Base-by-base conservation (phyloP, 225 moss, liverwort and hornwort species). In the Takakia lepidozioides region DNA sequence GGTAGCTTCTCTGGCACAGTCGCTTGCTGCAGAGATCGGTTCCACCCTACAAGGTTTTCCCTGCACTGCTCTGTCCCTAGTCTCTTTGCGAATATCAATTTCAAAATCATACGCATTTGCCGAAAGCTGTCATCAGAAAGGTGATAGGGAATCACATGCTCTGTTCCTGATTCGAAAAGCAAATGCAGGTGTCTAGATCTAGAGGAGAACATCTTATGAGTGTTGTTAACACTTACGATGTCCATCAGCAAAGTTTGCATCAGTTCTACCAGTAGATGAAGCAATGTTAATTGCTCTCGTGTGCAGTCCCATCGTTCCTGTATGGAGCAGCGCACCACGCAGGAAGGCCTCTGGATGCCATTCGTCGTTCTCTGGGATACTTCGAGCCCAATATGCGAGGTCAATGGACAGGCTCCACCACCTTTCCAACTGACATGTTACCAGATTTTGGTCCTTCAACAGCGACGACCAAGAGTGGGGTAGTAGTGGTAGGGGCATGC, bases 241-340 rank as follows among this genome's bases (percentile, higher is more conserved):
- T n/a, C n/a, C n/a, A n/a, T n/a, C n/a, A n/a, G n/a, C n/a, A n/a
- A n/a, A n/a, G n/a, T n/a, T n/a, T n/a, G n/a, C n/a, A n/a, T n/a
- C n/a, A n/a, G n/a, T n/a, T n/a, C n/a, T n/a, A n/a, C n/a, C n/a
- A n/a, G n/a, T n/a, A n/a, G n/a, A n/a, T n/a, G n/a, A n/a, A n/a
- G n/a, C n/a, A n/a, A n/a, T n/a, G n/a, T n/a, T n/a, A n/a, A n/a
- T n/a, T n/a, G n/a, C 37, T 52, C 37, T 3, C 27, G 40, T 46
- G 6, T 68, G 69, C 87, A 98, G 98, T 98, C 65, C 98, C 98
- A 8, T 67, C 78, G 22, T 91, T 98, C 42, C 67, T 98, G 16
- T 98, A 98, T 50, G 98, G 85, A 43, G 80, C 78, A 27, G 85
- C 87, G 21, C 85, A 91, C 51, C 30, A 28, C 24, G 74, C 64